Evolutionary conservation across 352 stramenopile species (phyloP).

Genomic region (Sclerospora graminicola): DNA sequence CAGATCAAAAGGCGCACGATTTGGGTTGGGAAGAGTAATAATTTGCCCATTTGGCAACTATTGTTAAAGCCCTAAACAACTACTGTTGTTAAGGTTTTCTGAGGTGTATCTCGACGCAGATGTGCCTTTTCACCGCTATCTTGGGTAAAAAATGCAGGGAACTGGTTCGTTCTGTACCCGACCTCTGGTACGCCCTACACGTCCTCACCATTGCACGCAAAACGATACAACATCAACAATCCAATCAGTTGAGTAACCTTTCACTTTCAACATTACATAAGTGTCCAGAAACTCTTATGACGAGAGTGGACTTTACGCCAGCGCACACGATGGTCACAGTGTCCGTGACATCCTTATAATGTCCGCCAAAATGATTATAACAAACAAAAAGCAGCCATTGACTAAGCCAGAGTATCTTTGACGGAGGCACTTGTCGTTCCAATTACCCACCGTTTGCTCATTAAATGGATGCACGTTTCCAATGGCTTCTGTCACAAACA

Average conservation of each 20-base stretch:
- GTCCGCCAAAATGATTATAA: slow-evolving; percentile 91
- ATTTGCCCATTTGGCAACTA: slow-evolving; percentile 80
- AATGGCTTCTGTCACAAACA: slow-evolving; percentile 97
- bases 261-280: slow-evolving; percentile 26
- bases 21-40: slow-evolving; percentile 83
- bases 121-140: slow-evolving; percentile 83
- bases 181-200: slow-evolving; percentile 90
- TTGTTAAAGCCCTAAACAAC: slow-evolving; percentile 74
- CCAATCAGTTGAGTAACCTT: not conserved
- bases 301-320: slow-evolving; percentile 98
- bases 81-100: slow-evolving; percentile 75
- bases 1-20: slow-evolving; percentile 63
- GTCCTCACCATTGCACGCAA: too few species aligned
- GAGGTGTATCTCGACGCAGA: slow-evolving; percentile 71
- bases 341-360: slow-evolving; percentile 93
- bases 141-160: slow-evolving; percentile 97
- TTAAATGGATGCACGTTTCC: slow-evolving; percentile 93
- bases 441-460: slow-evolving; percentile 84
- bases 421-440: not conserved
- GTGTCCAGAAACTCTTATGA: slow-evolving; percentile 97
- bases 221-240: too few species aligned
- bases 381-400: not conserved
- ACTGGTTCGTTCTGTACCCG: slow-evolving; percentile 87
- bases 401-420: not conserved
- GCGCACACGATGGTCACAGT: slow-evolving; percentile 94